These are phyloP conservation scores for Oemleria cerasiformis DNA, from an alignment of 306 rosid species.

Conservation along the genomic window DNA sequence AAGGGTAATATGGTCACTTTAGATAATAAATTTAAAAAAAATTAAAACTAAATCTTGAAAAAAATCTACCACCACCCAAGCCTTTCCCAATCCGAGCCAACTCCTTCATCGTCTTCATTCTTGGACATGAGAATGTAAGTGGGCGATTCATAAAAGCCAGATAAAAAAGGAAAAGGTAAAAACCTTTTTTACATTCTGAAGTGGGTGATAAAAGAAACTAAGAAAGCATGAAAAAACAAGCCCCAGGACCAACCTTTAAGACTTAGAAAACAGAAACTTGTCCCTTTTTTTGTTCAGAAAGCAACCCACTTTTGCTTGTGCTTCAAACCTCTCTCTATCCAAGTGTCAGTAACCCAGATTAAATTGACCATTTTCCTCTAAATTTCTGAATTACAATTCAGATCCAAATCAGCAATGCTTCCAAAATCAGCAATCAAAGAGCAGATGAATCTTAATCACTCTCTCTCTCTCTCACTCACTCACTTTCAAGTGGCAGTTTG, in stretches of 20 bases:
- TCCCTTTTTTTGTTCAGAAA: slow-evolving; percentile 6
- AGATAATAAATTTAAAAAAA: too few species aligned
- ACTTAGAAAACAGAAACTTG: slow-evolving; percentile 24
- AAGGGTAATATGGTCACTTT: too few species aligned
- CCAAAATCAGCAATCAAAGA: slow-evolving; percentile 43
- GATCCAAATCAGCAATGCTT: slow-evolving; percentile 26
- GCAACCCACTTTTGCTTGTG: slow-evolving; percentile 43
- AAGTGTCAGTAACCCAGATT: slow-evolving; percentile 23
- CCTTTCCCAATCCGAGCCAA: too few species aligned
- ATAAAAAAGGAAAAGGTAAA: slow-evolving; percentile 22
- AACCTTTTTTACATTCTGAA: slow-evolving; percentile 23
- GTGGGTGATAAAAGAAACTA: slow-evolving; percentile 40
- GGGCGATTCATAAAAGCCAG: slow-evolving; percentile 2
- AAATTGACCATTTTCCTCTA: slow-evolving; percentile 23
- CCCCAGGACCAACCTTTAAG: slow-evolving; percentile 68
- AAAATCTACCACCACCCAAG: too few species aligned
- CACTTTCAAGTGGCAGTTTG: neutral
- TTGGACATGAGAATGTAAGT: neutral
- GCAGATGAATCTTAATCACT: slow-evolving; percentile 27
- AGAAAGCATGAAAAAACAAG: slow-evolving; percentile 28
- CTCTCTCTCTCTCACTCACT: slow-evolving; percentile 15
- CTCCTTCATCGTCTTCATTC: too few species aligned
- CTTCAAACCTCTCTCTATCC: slow-evolving; percentile 43
- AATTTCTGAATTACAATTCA: neutral
- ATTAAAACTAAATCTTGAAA: too few species aligned